A percentile compares a stretch with the other conserved stretches of the same genome.
Evolutionary conservation across 1,284 basidiomycete genomes (phyloP).

Genomic region (Serendipita sp.): DNA sequence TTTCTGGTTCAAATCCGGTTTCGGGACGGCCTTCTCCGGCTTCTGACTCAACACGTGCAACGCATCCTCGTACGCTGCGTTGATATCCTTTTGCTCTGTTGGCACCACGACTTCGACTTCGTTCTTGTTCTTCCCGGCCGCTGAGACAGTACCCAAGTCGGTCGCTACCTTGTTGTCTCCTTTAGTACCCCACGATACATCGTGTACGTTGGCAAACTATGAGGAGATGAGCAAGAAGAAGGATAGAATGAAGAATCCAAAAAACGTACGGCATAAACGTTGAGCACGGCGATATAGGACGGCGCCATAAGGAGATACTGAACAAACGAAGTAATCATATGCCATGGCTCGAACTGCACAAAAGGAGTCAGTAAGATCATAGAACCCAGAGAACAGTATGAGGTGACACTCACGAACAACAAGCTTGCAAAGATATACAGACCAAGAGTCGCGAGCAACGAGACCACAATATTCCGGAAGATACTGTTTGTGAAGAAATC

Average conservation of each 20-base stretch:
- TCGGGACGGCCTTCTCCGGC: slow-evolving; percentile 52
- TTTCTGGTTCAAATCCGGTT: slow-evolving; percentile 48
- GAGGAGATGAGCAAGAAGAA: not conserved
- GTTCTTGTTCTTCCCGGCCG: slow-evolving; percentile 31
- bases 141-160: slow-evolving; percentile 67
- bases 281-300: slow-evolving; percentile 82
- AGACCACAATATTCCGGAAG: slow-evolving; percentile 77
- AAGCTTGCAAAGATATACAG: slow-evolving; percentile 70
- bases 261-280: slow-evolving; percentile 64
- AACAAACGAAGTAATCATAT: slow-evolving; percentile 79
- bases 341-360: slow-evolving; percentile 74
- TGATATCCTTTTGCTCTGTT: slow-evolving; percentile 72
- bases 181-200: slow-evolving; percentile 84
- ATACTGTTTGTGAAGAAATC: slow-evolving; percentile 62
- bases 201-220: slow-evolving; percentile 67
- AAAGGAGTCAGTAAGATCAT: not conserved
- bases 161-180: slow-evolving; percentile 75
- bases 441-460: slow-evolving; percentile 73
- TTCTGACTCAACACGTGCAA: slow-evolving; percentile 62
- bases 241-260: slow-evolving; percentile 4
- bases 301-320: slow-evolving; percentile 89
- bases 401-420: slow-evolving; percentile 53
- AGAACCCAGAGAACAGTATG: slow-evolving; percentile 16
- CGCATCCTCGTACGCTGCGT: slow-evolving; percentile 75
- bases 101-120: slow-evolving; percentile 74